Evolutionary conservation across 2,329 filamentous ascomycete genomes (phyloP).

Genomic region (Aspergillus chevalieri): DNA sequence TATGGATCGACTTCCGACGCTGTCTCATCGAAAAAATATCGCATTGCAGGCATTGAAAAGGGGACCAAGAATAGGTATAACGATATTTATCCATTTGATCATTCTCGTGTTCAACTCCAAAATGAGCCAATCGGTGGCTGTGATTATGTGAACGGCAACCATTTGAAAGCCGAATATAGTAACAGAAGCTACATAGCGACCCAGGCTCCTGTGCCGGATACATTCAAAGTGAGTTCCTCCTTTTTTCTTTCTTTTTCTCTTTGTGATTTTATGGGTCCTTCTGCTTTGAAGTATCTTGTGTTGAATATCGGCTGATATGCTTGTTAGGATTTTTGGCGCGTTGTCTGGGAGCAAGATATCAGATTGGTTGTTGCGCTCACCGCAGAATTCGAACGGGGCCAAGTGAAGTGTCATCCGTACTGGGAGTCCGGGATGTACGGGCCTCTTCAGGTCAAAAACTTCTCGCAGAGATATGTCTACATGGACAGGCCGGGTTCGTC

Average conservation of each 20-base stretch:
- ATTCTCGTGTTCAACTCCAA: slow-evolving; percentile 76
- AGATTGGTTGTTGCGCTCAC: slow-evolving; percentile 95
- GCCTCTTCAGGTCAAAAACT: slow-evolving; percentile 62
- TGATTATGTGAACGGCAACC: slow-evolving; percentile 94
- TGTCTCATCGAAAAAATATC: slow-evolving; percentile 47
- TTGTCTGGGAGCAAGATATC: slow-evolving; percentile 94
- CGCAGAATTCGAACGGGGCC: slow-evolving; percentile 85
- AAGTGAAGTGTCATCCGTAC: slow-evolving; percentile 91
- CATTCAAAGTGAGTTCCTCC: slow-evolving; percentile 67
- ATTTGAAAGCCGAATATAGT: slow-evolving; percentile 71
- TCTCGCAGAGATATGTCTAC: slow-evolving; percentile 78
- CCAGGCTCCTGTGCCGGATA: slow-evolving; percentile 86
- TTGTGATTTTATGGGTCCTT: too few relatives aligned
- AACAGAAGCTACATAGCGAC: slow-evolving; percentile 94
- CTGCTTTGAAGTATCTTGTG: not conserved
- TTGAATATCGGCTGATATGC: slow-evolving; percentile 2
- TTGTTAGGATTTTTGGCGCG: slow-evolving; percentile 87
- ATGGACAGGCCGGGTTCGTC: slow-evolving; percentile 57
- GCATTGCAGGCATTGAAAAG: slow-evolving; percentile 88
- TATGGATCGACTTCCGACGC: slow-evolving; percentile 54
- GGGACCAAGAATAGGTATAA: slow-evolving; percentile 96
- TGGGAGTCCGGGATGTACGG: slow-evolving; percentile 80
- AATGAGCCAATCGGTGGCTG: slow-evolving; percentile 62
- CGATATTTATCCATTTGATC: slow-evolving; percentile 94
- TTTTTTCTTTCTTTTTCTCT: slow-evolving; percentile 1